Conservation (phyloP, 306 rosid species). For the Citrullus colocynthis region DNA sequence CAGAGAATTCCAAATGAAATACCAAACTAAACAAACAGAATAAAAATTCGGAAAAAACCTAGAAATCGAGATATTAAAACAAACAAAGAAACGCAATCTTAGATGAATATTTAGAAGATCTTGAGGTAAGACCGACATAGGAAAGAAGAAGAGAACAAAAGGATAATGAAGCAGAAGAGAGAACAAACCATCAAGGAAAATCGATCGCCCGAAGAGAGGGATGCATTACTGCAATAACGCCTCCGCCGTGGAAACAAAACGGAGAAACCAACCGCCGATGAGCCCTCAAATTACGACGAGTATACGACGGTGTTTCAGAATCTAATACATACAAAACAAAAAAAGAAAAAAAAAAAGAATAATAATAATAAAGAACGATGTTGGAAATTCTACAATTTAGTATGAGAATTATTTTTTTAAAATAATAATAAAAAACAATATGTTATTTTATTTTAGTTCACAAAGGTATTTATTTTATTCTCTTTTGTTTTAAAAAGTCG, state of each 20-base stretch:
- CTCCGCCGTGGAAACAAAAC: background rate
- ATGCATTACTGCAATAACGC: background rate
- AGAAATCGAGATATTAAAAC: background rate
- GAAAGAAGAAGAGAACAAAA: background rate
- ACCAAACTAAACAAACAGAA: background rate
- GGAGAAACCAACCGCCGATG: background rate
- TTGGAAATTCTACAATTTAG: too few relatives aligned
- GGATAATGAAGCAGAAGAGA: background rate
- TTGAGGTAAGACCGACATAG: background rate
- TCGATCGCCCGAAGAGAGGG: background rate
- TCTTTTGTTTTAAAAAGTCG: background rate
- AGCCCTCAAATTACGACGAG: background rate
- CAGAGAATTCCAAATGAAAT: background rate
- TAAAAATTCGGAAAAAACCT: background rate
- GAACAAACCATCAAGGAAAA: slow-evolving; percentile 3
- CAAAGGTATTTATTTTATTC: background rate
- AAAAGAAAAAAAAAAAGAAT: too few relatives aligned
- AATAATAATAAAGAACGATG: too few relatives aligned
- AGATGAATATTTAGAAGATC: background rate
- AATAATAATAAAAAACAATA: too few relatives aligned
- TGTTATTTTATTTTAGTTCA: too few relatives aligned
- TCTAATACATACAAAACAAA: too few relatives aligned
- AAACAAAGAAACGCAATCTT: too few relatives aligned
- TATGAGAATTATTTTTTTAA: too few relatives aligned
- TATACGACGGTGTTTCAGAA: background rate